Evolutionary conservation across 129 eudicot species (phyloP), one percentile per base, ranked within the genome.

Genomic region (Escallonia herrerae): DNA sequence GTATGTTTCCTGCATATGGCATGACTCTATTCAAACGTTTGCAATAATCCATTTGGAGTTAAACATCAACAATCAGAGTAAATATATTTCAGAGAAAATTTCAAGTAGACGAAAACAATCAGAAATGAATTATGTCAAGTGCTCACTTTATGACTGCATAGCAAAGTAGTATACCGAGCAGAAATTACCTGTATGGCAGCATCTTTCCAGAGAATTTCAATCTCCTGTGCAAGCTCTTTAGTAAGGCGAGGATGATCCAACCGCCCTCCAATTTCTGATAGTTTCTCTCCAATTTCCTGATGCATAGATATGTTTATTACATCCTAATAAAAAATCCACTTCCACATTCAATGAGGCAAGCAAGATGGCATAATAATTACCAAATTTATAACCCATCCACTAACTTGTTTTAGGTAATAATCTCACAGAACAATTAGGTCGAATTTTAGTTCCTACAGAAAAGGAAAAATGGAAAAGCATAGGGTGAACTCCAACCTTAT

Each of bases 261-360:
- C 80, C 90, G 71, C 79, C 91, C 80, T 64, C 98, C 98, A 64
- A 93, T 85, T 76, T 81, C 96, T 38, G 98, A 88, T 56, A 93
- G 69, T 79, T 88, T 88, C 84, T 88, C 95, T 70, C 98, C 98
- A 69, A 76, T 81, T 81, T 83, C 87, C 98, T 93, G 74, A 65
- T 49, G 76, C 65, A 69, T 15, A 66, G 10, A 70, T 40, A 64
- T 42, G 42, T 62, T 50, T 40, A 73, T 41, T 58, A 60, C 10
- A 10, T 47, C 44, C 53, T 9, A 66, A 42, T 52, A 8, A 8
- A 13, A 4, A 54, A 15, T 37, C 41, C 39, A 15, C 10, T 63
- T 41, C 10, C 46, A 60, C 6, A n/a, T 5, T 7, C 52, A 6
- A 43, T 22, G 67, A 11, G 5, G 46, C 45, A 64, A 65, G 43